Evolutionary conservation across 2,329 filamentous ascomycete species (phyloP).

Genomic region (Cryoendolithus antarcticus): DNA sequence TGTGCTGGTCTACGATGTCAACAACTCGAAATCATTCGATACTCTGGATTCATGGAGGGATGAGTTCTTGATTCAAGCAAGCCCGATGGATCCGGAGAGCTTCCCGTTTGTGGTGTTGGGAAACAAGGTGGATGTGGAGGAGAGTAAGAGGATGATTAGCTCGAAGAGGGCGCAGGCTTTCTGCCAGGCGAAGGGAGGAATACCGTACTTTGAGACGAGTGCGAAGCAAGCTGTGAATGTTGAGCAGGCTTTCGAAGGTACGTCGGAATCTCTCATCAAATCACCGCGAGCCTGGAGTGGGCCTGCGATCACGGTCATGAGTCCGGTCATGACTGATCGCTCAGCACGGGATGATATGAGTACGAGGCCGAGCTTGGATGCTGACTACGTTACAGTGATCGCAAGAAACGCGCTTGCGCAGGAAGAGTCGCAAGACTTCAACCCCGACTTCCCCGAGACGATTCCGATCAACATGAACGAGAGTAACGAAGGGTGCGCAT

Average conservation of each 20-base stretch:
- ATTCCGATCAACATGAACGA: constrained; percentile 97
- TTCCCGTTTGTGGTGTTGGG: constrained; percentile 97
- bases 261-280: constrained; percentile 5
- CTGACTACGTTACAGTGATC: constrained; percentile 55
- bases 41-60: constrained; percentile 97
- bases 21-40: constrained; percentile 98
- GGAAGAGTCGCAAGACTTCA: constrained; percentile 96
- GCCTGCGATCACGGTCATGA: too few species aligned
- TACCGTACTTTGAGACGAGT: constrained; percentile 98
- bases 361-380: too few species aligned
- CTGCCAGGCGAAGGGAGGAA: constrained; percentile 92
- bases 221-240: constrained; percentile 98
- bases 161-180: constrained; percentile 95
- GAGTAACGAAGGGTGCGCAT: constrained; percentile 84
- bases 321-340: too few species aligned
- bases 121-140: constrained; percentile 98
- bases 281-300: too few species aligned
- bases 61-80: constrained; percentile 95
- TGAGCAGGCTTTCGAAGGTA: constrained; percentile 66
- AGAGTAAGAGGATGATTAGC: constrained; percentile 91
- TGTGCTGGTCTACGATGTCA: constrained; percentile 95
- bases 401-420: constrained; percentile 93
- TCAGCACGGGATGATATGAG: too few species aligned
- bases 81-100: constrained; percentile 87
- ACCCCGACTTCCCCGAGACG: constrained; percentile 90